phyloP scores from a whole-genome alignment of 805 yeast genomes.

The Pichia cephalocereana region DNA sequence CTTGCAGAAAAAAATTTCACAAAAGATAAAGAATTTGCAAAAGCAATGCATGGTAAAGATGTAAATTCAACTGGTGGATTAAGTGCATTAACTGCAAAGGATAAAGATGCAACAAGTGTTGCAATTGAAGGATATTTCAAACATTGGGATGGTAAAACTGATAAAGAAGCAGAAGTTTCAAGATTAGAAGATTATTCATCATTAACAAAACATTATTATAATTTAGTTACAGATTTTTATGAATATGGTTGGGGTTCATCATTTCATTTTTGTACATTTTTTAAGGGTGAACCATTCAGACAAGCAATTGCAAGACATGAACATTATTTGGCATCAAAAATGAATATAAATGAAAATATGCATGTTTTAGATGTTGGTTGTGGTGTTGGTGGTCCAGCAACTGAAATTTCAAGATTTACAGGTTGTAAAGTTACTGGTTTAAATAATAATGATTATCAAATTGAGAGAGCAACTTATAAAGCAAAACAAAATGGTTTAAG shows the following conservation, averaged over 20 bases:
- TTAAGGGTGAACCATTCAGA: slow-evolving; percentile 84
- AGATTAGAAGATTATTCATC: slow-evolving; percentile 82
- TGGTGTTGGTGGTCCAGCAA: slow-evolving; percentile 99
- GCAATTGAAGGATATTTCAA: slow-evolving; percentile 88
- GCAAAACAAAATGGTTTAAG: slow-evolving; percentile 57
- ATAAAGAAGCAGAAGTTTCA: slow-evolving; percentile 55
- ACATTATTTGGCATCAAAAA: slow-evolving; percentile 84
- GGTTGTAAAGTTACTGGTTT: slow-evolving; percentile 81
- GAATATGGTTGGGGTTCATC: slow-evolving; percentile 99
- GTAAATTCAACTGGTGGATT: slow-evolving; percentile 61
- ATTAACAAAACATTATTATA: slow-evolving; percentile 91
- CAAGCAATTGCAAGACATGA: slow-evolving; percentile 97
- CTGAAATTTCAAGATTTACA: slow-evolving; percentile 90
- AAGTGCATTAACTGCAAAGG: slow-evolving; percentile 66
- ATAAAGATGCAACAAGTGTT: slow-evolving; percentile 67
- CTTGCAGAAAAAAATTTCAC: slow-evolving; percentile 48
- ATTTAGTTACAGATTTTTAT: slow-evolving; percentile 94
- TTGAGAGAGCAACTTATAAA: slow-evolving; percentile 80
- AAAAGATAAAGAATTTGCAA: slow-evolving; percentile 65
- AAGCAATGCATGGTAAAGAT: slow-evolving; percentile 76
- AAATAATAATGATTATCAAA: slow-evolving; percentile 95
- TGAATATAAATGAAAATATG: slow-evolving; percentile 70
- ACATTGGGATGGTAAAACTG: slow-evolving; percentile 93
- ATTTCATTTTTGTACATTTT: slow-evolving; percentile 94
- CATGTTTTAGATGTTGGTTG: slow-evolving; percentile 96